phyloP scores from a whole-genome alignment of 148 eudicot species.

The Dysphania ambrosioides region DNA sequence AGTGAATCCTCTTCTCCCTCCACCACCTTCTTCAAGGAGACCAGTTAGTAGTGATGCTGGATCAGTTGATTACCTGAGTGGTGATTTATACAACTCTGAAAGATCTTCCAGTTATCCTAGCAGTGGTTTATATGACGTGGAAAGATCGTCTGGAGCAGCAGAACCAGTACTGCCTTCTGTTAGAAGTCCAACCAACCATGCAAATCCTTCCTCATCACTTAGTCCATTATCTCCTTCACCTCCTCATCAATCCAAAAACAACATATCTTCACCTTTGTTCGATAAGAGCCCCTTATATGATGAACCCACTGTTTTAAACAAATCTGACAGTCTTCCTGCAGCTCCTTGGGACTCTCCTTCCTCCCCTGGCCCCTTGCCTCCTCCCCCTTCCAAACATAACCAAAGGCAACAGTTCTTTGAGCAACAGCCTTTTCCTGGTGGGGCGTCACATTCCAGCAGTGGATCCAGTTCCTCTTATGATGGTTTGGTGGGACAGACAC shows the following conservation, averaged over 20 bases:
- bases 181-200: conserved; percentile 33
- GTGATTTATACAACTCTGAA: conserved; percentile 47
- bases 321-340: conserved; percentile 44
- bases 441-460: conserved; percentile 44
- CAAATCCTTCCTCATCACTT: conserved; percentile 33
- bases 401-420: conserved; percentile 83
- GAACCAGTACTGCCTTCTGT: conserved; percentile 32
- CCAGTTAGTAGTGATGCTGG: conserved; percentile 37
- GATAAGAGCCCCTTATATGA: conserved; percentile 35
- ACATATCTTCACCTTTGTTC: conserved; percentile 56
- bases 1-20: conserved; percentile 58
- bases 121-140: conserved; percentile 46
- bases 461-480: conserved; percentile 66
- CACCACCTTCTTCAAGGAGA: conserved; percentile 72
- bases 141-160: conserved; percentile 36
- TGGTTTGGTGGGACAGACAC: conserved; percentile 60
- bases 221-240: conserved; percentile 40
- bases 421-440: conserved; percentile 40
- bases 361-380: conserved; percentile 52
- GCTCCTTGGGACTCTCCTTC: conserved; percentile 60
- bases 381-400: conserved; percentile 68
- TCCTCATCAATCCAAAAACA: conserved; percentile 46
- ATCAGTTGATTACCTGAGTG: conserved; percentile 62
- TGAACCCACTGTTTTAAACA: conserved; percentile 35
- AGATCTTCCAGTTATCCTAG: conserved; percentile 47